phyloP scores from a whole-genome alignment of 148 eudicot genomes.

The Vaccinium myrtillus region DNA sequence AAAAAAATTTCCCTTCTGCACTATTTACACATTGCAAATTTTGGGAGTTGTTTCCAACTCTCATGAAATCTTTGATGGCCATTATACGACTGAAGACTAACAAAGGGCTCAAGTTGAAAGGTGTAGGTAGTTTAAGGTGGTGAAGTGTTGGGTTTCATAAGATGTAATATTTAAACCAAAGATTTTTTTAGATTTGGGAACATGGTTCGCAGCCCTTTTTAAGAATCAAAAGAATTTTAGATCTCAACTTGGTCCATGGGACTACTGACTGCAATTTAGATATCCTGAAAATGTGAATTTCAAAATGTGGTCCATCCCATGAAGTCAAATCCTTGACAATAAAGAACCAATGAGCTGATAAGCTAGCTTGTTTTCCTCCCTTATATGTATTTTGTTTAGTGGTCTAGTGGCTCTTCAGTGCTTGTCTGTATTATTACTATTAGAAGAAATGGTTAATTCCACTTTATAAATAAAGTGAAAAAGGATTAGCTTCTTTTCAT shows the following conservation, averaged over 20 bases:
- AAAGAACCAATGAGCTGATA: not conserved
- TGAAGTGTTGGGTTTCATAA: too few species aligned
- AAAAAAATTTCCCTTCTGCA: too few species aligned
- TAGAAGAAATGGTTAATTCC: not conserved
- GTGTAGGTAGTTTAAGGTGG: too few species aligned
- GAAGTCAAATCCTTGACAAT: not conserved
- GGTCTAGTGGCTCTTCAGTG: not conserved
- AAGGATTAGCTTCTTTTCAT: not conserved
- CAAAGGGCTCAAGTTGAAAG: too few species aligned
- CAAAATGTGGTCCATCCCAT: not conserved
- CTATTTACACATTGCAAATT: too few species aligned
- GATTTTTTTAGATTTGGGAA: too few species aligned
- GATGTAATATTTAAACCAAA: too few species aligned
- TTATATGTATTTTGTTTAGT: not conserved
- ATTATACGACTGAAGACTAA: too few species aligned
- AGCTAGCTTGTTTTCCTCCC: not conserved
- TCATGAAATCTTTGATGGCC: too few species aligned
- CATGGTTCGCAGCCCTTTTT: not conserved
- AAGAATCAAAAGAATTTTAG: not conserved
- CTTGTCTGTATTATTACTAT: not conserved
- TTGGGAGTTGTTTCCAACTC: too few species aligned
- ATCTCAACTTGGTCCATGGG: not conserved
- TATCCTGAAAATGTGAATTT: not conserved
- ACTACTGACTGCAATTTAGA: not conserved
- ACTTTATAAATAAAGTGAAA: not conserved